phyloP scores from a whole-genome alignment of 305 asterid genomes.

The Solanum hybrid region DNA sequence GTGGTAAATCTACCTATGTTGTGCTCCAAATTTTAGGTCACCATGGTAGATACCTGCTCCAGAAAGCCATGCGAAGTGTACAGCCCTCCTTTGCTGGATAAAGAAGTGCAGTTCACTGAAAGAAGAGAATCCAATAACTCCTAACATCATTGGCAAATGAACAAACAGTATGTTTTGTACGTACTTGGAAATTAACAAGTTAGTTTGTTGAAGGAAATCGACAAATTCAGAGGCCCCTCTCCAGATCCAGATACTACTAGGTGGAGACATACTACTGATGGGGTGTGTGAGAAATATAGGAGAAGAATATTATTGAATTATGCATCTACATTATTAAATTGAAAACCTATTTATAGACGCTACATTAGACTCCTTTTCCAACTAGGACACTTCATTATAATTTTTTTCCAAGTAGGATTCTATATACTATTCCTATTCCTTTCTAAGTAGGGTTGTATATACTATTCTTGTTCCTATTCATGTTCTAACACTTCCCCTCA shows the following conservation, averaged over 20 bases:
- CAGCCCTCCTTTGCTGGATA: conserved; percentile 89
- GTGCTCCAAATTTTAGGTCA: conserved; percentile 88
- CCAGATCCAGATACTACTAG: not conserved
- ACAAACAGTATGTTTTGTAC: not conserved
- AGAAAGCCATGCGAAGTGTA: conserved; percentile 95
- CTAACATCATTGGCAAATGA: not conserved
- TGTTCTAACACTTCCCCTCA: not conserved
- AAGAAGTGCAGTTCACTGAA: conserved; percentile 96
- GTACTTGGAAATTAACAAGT: not conserved
- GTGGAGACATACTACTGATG: not conserved
- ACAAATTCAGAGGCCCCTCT: not conserved
- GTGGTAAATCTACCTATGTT: conserved; percentile 45
- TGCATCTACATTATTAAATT: not conserved
- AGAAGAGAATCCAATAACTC: conserved; percentile 15
- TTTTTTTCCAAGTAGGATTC: not conserved
- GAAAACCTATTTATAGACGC: not conserved
- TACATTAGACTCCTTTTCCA: not conserved
- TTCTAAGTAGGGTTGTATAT: not conserved
- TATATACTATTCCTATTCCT: not conserved
- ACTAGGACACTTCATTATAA: not conserved
- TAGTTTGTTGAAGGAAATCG: not conserved
- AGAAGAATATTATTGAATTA: not conserved
- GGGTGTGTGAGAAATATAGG: not conserved
- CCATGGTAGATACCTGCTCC: conserved; percentile 98
- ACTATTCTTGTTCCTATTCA: not conserved